Conservation (phyloP, 116 monocot genomes). For the Cymodocea nodosa region DNA sequence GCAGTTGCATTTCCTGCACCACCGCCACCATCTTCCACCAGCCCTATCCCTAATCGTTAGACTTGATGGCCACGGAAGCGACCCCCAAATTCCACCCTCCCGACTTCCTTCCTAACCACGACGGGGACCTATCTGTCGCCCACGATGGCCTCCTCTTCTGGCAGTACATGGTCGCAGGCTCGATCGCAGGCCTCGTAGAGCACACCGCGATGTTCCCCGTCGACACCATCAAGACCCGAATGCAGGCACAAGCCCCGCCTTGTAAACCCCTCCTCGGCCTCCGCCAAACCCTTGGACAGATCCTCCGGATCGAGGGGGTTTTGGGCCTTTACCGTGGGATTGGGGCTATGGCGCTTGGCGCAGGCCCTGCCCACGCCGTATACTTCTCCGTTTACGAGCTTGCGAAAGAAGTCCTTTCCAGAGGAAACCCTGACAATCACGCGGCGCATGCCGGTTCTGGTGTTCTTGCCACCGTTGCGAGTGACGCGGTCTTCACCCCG, state of each 20-base stretch:
- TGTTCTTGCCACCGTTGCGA: conserved; percentile 64
- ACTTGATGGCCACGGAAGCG: conserved; percentile 10
- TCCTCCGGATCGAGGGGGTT: conserved; percentile 33
- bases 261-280: conserved; percentile 29
- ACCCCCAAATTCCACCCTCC: conserved; percentile 25
- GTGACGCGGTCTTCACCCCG: conserved; percentile 82
- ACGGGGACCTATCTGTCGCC: conserved; percentile 11
- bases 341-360: conserved; percentile 81
- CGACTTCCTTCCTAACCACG: conserved; percentile 28
- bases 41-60: not conserved
- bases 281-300: conserved; percentile 29
- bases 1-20: no score
- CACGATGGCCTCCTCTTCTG: conserved; percentile 81
- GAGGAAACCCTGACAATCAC: conserved; percentile 36
- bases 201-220: conserved; percentile 93
- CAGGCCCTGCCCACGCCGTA: conserved; percentile 87
- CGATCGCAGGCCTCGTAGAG: conserved; percentile 79
- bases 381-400: conserved; percentile 91
- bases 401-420: conserved; percentile 43
- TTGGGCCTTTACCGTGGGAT: conserved; percentile 75
- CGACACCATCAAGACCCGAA: conserved; percentile 87
- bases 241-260: conserved; percentile 48
- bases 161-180: conserved; percentile 90
- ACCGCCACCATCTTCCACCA: no score
- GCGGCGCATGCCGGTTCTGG: conserved; percentile 59